phyloP scores from a whole-genome alignment of 371 early-diverging fungal genomes.

The Thermomucor indicae-seudaticae region DNA sequence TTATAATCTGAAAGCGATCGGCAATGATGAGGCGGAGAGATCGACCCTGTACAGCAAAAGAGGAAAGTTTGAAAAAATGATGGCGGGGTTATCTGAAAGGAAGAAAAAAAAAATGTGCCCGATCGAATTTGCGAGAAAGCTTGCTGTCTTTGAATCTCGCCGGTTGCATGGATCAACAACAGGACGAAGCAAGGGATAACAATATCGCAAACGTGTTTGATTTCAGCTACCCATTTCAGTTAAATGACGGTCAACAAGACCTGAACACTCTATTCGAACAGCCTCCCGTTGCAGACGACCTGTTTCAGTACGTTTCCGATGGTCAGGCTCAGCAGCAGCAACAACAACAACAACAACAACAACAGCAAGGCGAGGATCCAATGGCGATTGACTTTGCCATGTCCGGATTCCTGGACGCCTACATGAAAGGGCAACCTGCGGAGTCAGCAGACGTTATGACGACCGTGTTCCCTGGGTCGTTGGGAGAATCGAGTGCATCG shows the following conservation, averaged over 20 bases:
- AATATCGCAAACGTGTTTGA: not conserved
- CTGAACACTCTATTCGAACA: not conserved
- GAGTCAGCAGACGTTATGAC: too few relatives aligned
- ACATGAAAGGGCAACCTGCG: conserved; percentile 1
- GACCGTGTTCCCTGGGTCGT: too few relatives aligned
- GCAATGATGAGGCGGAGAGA: not conserved
- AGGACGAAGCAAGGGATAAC: too few relatives aligned
- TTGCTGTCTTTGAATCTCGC: too few relatives aligned
- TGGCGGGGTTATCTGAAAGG: too few relatives aligned
- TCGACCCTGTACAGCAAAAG: not conserved
- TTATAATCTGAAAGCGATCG: not conserved
- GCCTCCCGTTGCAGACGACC: conserved; percentile 5
- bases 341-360: not conserved
- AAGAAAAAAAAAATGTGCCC: not conserved
- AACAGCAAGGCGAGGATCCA: not conserved
- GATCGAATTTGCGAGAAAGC: not conserved
- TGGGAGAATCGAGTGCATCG: too few relatives aligned
- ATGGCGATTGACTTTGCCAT: not conserved
- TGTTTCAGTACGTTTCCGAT: conserved; percentile 10
- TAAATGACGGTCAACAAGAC: not conserved
- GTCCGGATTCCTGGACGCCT: not conserved
- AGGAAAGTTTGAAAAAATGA: too few relatives aligned
- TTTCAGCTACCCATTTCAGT: conserved; percentile 6
- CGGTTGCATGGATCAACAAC: too few relatives aligned
- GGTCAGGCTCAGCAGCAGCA: not conserved